Percentiles rank a stretch among this genome's conserved stretches.
These are phyloP conservation scores for Ophiocordyceps camponoti-saundersi DNA, from an alignment of 2,329 filamentous ascomycete genomes.

Conservation along the genomic window DNA sequence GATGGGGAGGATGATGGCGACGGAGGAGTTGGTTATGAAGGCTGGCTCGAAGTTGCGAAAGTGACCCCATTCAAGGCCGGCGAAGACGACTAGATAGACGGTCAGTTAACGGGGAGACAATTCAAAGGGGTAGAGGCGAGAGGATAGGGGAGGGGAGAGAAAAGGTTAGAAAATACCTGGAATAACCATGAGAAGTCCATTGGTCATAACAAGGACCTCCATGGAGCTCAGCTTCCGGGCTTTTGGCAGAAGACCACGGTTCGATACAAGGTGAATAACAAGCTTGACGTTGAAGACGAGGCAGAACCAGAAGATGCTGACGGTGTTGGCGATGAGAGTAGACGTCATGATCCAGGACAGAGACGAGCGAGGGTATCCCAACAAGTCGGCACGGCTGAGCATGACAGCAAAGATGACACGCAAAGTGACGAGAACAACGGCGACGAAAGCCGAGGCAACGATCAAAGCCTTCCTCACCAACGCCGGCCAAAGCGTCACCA, in stretches of 20 bases:
- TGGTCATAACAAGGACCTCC: conserved; percentile 38
- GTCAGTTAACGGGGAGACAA: background rate
- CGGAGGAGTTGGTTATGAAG: conserved; percentile 30
- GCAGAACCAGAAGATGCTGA: conserved; percentile 34
- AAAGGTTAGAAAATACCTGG: conserved; percentile 29
- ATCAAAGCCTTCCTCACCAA: conserved; percentile 14
- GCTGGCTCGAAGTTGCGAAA: conserved; percentile 29
- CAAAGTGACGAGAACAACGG: conserved; percentile 14
- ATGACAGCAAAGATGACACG: conserved; percentile 17
- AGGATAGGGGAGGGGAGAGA: no score
- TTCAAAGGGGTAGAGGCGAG: background rate
- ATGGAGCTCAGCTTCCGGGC: conserved; percentile 27
- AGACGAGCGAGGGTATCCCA: conserved; percentile 8
- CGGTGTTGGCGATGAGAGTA: conserved; percentile 20
- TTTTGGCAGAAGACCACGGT: conserved; percentile 27
- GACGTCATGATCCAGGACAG: conserved; percentile 22
- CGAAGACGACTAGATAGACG: conserved; percentile 26
- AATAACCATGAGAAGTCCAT: conserved; percentile 37
- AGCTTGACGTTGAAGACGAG: conserved; percentile 36
- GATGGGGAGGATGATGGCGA: conserved; percentile 33
- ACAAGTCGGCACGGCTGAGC: conserved; percentile 16
- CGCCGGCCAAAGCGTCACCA: conserved; percentile 29
- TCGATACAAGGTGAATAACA: conserved; percentile 26
- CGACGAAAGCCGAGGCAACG: conserved; percentile 17
- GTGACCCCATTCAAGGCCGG: conserved; percentile 25